Evolutionary conservation across 1,284 basidiomycete genomes (phyloP), one percentile per base, ranked within the genome.

Genomic region (Sphagnurus paluster): DNA sequence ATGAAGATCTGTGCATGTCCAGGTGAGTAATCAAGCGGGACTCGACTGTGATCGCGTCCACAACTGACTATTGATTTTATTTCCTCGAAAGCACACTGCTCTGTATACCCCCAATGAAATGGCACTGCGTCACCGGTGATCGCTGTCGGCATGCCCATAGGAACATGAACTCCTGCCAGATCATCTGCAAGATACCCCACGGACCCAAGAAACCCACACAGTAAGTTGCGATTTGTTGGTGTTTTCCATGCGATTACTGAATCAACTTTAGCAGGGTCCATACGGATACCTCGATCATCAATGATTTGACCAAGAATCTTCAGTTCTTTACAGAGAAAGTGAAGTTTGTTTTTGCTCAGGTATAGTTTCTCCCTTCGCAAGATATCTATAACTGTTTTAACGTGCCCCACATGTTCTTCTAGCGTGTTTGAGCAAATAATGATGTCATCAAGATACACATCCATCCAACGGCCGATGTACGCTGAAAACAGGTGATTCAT

Each of bases 21-120:
- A 0, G 13, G 5, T 0, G 47, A 36, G 48, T 70, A 68, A 9
- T 55, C 44, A 2, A 71, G 34, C 2, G 62, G 60, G 1, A 47
- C 34, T 1, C 56, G 49, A 44, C 56, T 42, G 33, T 64, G 58
- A 13, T 64, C 52, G 0, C 54, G 25, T 2, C 53, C 53, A 2
- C 21, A 34, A 0, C 48, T 23, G 0, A 59, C 56, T 0, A 63
- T 50, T 0, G n/a, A 10, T 35, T 72, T 72, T 0, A 71, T 49
- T 1, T 66, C 61, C 7, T 72, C 58, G 38, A 72, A 72, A 0
- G 66, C 65, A 0, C 57, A 30, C 28, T 71, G 66, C 3, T 69
- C 55, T 0, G 58, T 67, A 9, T 52, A 53, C 0, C 43, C 58
- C 68, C 69, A 71, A 1, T 52, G 33, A 38, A 60, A 71, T 0